Evolutionary conservation across 345 rosid species (phyloP), one percentile per base, ranked within the genome.

Genomic region (Heritiera littoralis): DNA sequence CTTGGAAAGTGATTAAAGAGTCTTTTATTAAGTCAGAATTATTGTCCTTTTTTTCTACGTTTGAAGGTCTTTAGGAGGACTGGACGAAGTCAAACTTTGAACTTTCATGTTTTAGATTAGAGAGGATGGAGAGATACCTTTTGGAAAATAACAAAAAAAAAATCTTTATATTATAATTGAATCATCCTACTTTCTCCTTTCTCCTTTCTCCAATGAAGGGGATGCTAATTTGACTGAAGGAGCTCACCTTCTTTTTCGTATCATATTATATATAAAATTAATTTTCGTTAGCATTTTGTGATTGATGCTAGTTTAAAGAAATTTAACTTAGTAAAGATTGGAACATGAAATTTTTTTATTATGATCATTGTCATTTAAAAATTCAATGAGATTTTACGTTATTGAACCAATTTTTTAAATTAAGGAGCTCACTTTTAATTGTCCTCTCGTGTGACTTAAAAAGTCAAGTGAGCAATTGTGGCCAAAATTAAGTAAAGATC

Each of bases 391-490:
- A 23, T 23, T 23, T 23, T 23, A 23, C 28, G 0, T 23, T 23
- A 23, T 23, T 23, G 28, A 23, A 23, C 0, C 28, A 23, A 23
- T 23, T 23, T 23, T 23, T 23, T 23, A 23, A 23, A 23, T 23
- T 23, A 23, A 23, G 28, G 0, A 23, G 28, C 28, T 23, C 28
- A 23, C 28, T 23, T 23, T 23, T 23, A 23, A 14, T 28, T 52
- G 60, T 71, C 74, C 49, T 72, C 67, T 18, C 28, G 2, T 46
- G 23, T 56, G 82, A 72, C 78, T 60, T 13, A 4, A 12, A 23
- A 49, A 14, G 84, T 79, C 82, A 81, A 81, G 35, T 2, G 15
- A 13, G 77, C 23, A 20, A 35, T 74, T 79, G 38, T 35, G 38
- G 38, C 28, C 28, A 23, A 23, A 30, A 20, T 54, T 15, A 9